Evolutionary conservation across 2,329 filamentous ascomycete species (phyloP), one percentile per base, ranked within the genome.

Genomic region (Leptodontidium sp.): DNA sequence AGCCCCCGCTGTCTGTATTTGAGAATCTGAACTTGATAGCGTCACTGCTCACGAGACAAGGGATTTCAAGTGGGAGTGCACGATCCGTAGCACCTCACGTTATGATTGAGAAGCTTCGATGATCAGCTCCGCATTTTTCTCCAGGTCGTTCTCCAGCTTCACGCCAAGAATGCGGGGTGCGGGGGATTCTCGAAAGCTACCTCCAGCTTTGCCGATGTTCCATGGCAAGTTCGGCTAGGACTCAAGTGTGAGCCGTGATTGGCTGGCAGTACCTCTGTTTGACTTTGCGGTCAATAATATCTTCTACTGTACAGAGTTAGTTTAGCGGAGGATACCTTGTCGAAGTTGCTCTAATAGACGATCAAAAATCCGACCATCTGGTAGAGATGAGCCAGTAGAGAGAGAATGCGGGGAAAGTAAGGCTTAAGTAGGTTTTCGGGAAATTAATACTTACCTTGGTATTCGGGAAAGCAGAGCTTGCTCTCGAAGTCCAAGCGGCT

Each of bases 171-270:
- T 57, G 53, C 53, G 53, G 53, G 53, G 53, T 38, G 53, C 53
- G 53, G 53, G 53, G 53, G 53, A 38, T n/a, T 17, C 15, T 21
- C 29, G 8, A n/a, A n/a, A 47, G 45, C n/a, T 14, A 47, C 45
- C 21, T 17, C 6, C 14, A 21, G n/a, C n/a, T 47, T 35, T 57
- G 15, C 53, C 53, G 53, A 57, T 57, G 21, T n/a, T 38, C 53
- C 53, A 57, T 57, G 53, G 53, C 53, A 35, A n/a, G 14, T 57
- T 57, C 53, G 53, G 53, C 17, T 57, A 11, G 7, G 5, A 57
- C 17, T n/a, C 8, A 0, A 17, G 4, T 21, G 24, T 24, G 15
- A 53, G 50, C 50, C 50, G 24, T 32, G 12, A 53, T 53, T 53
- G 7, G 38, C 11, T 40, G 7, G 8, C 9, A 2, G 38, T 9